These are phyloP conservation scores for Trichoderma parareesei DNA, from an alignment of 495 filamentous ascomycete species.

Conservation along the genomic window DNA sequence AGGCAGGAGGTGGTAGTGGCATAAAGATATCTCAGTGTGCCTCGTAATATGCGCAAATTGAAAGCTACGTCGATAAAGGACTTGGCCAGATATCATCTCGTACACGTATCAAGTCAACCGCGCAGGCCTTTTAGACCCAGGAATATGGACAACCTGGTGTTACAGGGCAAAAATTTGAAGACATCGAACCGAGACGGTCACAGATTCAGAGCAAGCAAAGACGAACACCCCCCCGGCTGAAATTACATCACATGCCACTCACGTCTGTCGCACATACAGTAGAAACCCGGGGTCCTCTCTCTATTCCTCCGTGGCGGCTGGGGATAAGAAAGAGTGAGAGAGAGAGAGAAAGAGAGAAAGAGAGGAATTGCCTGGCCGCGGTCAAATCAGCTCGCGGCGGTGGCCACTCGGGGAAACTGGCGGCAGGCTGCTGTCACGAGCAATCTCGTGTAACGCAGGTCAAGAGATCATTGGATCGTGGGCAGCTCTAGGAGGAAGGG, in stretches of 20 bases:
- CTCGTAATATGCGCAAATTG: too few species aligned
- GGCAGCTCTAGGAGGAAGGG: background rate
- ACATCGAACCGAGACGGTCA: background rate
- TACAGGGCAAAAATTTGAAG: background rate
- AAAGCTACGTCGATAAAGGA: too few species aligned
- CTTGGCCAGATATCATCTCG: too few species aligned
- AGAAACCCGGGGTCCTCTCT: too few species aligned
- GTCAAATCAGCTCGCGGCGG: background rate
- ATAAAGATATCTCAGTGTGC: too few species aligned
- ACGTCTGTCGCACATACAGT: too few species aligned
- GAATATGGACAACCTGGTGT: background rate
- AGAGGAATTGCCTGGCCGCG: background rate
- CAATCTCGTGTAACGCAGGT: slow-evolving; percentile 4
- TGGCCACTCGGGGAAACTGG: slow-evolving; percentile 1
- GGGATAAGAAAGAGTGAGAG: too few species aligned
- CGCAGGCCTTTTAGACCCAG: background rate
- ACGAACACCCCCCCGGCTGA: background rate
- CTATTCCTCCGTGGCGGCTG: background rate
- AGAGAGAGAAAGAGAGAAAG: too few species aligned
- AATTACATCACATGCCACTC: background rate
- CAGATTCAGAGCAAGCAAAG: background rate
- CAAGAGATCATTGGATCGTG: background rate
- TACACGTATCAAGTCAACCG: too few species aligned
- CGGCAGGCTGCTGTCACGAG: background rate
- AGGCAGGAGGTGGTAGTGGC: too few species aligned